phyloP scores from a whole-genome alignment of 306 rosid species.

The Cicer chorassanicum region DNA sequence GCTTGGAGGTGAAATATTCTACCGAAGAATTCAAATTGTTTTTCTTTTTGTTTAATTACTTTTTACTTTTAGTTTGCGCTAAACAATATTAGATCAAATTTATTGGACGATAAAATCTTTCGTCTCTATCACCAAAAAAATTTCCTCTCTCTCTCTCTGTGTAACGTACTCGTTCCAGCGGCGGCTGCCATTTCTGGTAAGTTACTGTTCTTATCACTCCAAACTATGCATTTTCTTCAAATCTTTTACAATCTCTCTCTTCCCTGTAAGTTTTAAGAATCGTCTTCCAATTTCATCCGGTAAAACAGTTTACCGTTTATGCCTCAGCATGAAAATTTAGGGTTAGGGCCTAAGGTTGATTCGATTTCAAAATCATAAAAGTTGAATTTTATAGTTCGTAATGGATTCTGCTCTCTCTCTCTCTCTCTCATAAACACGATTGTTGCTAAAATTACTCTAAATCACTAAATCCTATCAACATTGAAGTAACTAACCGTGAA shows the following conservation, averaged over 20 bases:
- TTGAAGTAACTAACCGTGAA: not conserved
- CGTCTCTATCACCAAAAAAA: no score
- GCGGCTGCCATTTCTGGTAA: not conserved
- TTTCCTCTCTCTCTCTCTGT: not conserved
- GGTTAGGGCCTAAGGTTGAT: not conserved
- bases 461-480: not conserved
- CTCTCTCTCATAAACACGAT: no score
- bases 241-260: not conserved
- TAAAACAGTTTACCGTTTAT: not conserved
- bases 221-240: not conserved
- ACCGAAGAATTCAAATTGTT: no score
- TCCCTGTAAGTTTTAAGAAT: not conserved
- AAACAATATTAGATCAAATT: no score
- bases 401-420: no score
- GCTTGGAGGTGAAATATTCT: no score
- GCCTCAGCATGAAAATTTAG: not conserved
- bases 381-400: not conserved
- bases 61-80: no score
- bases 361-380: not conserved
- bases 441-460: no score
- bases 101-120: no score
- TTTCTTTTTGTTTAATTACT: no score
- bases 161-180: not conserved
- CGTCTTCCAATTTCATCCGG: not conserved
- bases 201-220: not conserved